Conservation (phyloP, 2,329 filamentous ascomycete species). For the Claviceps sp. region DNA sequence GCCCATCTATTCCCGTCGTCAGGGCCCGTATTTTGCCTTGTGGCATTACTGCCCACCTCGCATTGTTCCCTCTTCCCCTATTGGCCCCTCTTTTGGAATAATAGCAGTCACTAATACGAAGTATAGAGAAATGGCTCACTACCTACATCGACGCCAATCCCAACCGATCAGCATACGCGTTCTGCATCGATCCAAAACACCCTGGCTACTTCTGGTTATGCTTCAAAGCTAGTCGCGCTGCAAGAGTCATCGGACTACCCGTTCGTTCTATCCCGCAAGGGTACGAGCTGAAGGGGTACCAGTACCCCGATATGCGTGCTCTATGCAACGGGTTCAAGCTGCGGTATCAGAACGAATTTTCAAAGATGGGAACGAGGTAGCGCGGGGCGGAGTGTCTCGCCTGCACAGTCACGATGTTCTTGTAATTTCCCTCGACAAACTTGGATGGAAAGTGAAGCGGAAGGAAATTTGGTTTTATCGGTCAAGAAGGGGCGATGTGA, state of each 20-base stretch:
- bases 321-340: conserved; percentile 96
- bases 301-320: conserved; percentile 89
- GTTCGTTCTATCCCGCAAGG: conserved; percentile 88
- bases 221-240: conserved; percentile 79
- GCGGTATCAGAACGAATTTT: conserved; percentile 53
- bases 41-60: no score
- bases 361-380: conserved; percentile 38
- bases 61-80: not conserved
- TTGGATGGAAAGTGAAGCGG: not conserved
- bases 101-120: conserved; percentile 2
- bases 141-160: conserved; percentile 96
- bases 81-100: conserved; percentile 21
- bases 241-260: conserved; percentile 62
- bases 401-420: no score
- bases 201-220: conserved; percentile 92
- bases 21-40: no score
- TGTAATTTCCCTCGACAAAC: no score
- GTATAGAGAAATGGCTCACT: conserved; percentile 78
- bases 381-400: no score
- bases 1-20: no score
- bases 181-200: conserved; percentile 85
- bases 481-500: no score
- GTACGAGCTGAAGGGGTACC: conserved; percentile 77
- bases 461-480: no score
- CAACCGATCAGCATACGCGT: conserved; percentile 82